Base-by-base conservation (phyloP, 768 basidiomycete genomes). In the Gymnopilus dilepis region DNA sequence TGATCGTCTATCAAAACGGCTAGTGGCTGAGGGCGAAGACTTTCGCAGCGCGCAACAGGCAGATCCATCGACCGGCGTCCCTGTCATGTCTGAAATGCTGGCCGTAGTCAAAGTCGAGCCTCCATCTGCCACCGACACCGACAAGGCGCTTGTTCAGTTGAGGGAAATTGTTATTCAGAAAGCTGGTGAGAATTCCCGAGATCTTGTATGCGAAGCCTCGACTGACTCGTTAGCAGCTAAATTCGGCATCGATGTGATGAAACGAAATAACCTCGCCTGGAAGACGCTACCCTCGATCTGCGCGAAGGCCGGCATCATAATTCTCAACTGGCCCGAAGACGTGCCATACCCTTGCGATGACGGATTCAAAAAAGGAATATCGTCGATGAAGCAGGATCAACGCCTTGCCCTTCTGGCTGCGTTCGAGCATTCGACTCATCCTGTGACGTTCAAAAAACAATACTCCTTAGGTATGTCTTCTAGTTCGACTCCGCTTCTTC, bases 241-340 rank as follows among this genome's bases (percentile, higher is more conserved):
- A 8, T 30, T 50, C 17, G 31, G 33, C 15, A 33, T 61, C 13
- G 24, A 12, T 1, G 17, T 61, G 8, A 42, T 56, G 4, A 56
- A 57, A 24, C 37, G 48, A 7, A 11, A 2, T 5, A 12, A 11
- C 4, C 37, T 61, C 5, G 8, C 31, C 3, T 61, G 60, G 60
- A 56, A 52, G 30, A 37, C 15, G 6, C 37, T 61, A 17, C 34
- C 55, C 7, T 30, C 19, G 11, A n/a, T 51, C 26, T 22, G 37
- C 26, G 60, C 55, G 1, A 40, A 56, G 13, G 47, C 47, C 13
- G 60, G 60, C 37, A 40, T 26, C 26, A 30, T 56, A 7, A 11
- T 61, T 3, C n/a, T 50, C 6, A 61, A 61, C 38, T 61, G 55
- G 54, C 60, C 47, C 8, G 60, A 61, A 34, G 60, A 56, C 8